Evolutionary conservation across 495 filamentous ascomycete species (phyloP).

Genomic region (Talaromyces liani): DNA sequence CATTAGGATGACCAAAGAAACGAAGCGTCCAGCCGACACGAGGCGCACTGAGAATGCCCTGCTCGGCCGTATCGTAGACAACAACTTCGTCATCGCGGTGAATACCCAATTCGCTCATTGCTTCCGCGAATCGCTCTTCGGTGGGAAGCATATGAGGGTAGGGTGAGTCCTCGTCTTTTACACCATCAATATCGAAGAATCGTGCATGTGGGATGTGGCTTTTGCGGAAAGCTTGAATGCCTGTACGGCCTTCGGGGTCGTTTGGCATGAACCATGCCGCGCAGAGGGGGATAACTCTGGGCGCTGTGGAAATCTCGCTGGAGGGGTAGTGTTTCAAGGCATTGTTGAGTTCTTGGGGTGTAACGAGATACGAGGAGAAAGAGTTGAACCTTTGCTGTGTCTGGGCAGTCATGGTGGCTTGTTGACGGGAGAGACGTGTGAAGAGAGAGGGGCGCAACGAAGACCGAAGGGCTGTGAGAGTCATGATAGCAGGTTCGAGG

Average conservation of each 20-base stretch:
- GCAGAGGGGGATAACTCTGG: slow-evolving; percentile 79
- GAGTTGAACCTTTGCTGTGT: slow-evolving; percentile 33
- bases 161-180: slow-evolving; percentile 78
- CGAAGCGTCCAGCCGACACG: slow-evolving; percentile 88
- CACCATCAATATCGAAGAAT: slow-evolving; percentile 93
- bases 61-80: slow-evolving; percentile 81
- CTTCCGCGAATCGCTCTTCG: slow-evolving; percentile 68
- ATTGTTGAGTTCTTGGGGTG: slow-evolving; percentile 69
- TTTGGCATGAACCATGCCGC: slow-evolving; percentile 96
- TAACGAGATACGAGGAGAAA: slow-evolving; percentile 76
- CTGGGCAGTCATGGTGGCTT: slow-evolving; percentile 23
- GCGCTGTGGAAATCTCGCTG: slow-evolving; percentile 64
- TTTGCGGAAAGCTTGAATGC: slow-evolving; percentile 65
- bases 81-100: slow-evolving; percentile 79
- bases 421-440: slow-evolving; percentile 21
- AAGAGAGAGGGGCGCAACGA: slow-evolving; percentile 17
- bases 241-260: slow-evolving; percentile 66
- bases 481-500: slow-evolving; percentile 20
- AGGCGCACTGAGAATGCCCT: slow-evolving; percentile 90
- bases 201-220: slow-evolving; percentile 76
- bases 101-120: slow-evolving; percentile 85
- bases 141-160: slow-evolving; percentile 97
- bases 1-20: slow-evolving; percentile 83
- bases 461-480: slow-evolving; percentile 29
- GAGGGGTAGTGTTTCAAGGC: slow-evolving; percentile 72